Evolutionary conservation across 768 basidiomycete species (phyloP), one percentile per base, ranked within the genome.

Genomic region (Trametes meyenii): DNA sequence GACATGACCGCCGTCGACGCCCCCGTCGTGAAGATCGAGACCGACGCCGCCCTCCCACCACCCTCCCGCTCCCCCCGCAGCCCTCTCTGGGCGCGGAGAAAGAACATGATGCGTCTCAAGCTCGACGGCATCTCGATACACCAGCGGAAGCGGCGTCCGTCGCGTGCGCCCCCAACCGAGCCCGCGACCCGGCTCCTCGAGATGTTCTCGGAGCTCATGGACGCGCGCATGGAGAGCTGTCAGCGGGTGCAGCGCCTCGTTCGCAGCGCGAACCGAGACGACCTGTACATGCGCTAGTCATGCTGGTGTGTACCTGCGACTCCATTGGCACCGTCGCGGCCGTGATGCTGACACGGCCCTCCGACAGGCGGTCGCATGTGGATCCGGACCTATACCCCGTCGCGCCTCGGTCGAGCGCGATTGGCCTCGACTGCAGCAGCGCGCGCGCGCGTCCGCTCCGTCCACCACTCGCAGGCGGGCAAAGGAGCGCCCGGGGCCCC

Each of bases 181-280:
- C 73, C 77, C 38, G 74, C 75, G 45, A 80, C 85, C 26, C 82
- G 79, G 55, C 79, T 91, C 55, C 75, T 91, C 61, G 81, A 85
- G 66, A 81, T 85, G 78, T 89, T 88, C 68, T 86, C 86, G 59
- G 81, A 83, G 61, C 85, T 91, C 77, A 83, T 90, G 78, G 86
- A 89, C 67, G 79, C 84, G 2, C 81, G 89, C 56, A 85, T 91
- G 81, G 89, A 90, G 72, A 89, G 87, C 68, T 91, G 89, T 71
- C 81, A 86, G 64, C 79, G 87, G 36, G 78, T 88, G 54, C 83
- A 83, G 63, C 80, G 79, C 49, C 76, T 90, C 63, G 81, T 89
- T 40, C 74, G 64, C 58, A 62, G 62, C 43, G 55, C 67, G 55
- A 43, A 61, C 63, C 53, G 61, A 19, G 55, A 59, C 11, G 61